A percentile compares a stretch with the other conserved stretches of the same genome.
Conservation (phyloP, 345 rosid genomes). For the Passiflora organensis region DNA sequence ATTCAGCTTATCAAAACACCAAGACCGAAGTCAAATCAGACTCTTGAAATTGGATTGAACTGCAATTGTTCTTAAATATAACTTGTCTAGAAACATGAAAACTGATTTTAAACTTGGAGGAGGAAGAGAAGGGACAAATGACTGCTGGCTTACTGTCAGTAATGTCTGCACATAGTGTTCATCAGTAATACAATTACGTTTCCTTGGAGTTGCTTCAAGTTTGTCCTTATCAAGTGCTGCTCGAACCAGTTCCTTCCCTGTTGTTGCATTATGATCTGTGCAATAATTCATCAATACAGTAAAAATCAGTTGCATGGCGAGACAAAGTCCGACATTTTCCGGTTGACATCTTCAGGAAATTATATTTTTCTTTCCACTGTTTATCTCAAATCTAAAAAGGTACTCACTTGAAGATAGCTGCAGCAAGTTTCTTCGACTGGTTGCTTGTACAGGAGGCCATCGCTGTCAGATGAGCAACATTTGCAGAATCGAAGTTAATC, state of each 20-base stretch:
- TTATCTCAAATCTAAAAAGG: too few relatives aligned
- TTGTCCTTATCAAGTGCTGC: background rate
- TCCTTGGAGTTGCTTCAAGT: slow-evolving; percentile 1
- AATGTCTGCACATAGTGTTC: slow-evolving; percentile 30
- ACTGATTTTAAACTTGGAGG: background rate
- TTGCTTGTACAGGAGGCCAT: background rate
- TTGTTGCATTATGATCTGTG: background rate
- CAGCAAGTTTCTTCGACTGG: background rate
- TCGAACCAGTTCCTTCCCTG: too few relatives aligned
- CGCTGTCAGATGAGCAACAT: too few relatives aligned
- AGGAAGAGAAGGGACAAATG: background rate
- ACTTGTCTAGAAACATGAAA: too few relatives aligned
- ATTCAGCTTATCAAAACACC: background rate
- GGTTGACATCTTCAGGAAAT: too few relatives aligned
- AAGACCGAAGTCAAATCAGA: background rate
- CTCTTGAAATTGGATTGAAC: background rate
- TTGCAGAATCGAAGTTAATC: background rate
- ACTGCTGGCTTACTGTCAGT: slow-evolving; percentile 13
- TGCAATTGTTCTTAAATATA: background rate
- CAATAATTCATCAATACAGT: background rate
- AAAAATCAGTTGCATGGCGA: background rate
- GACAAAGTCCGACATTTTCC: background rate
- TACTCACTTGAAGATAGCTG: background rate
- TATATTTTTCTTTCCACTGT: too few relatives aligned
- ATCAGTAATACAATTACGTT: slow-evolving; percentile 19